phyloP scores from a whole-genome alignment of 495 filamentous ascomycete species.

The Delitschia confertaspora region DNA sequence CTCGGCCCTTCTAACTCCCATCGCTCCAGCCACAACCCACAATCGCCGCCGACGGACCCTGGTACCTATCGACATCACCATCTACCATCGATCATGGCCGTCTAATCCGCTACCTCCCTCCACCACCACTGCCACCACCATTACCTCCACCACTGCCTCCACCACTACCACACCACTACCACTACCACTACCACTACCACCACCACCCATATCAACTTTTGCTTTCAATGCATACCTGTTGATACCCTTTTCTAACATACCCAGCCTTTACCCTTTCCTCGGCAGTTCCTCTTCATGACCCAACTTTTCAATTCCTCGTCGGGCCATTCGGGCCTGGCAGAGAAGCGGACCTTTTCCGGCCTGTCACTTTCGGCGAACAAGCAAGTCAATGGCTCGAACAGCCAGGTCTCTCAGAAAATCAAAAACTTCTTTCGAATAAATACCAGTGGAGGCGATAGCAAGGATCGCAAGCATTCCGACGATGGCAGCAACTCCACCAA shows the following conservation, averaged over 20 bases:
- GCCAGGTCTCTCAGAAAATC: slow-evolving; percentile 76
- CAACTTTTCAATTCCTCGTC: slow-evolving; percentile 33
- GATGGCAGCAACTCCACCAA: slow-evolving; percentile 41
- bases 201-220: no score
- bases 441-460: slow-evolving; percentile 38
- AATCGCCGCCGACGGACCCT: slow-evolving; percentile 1
- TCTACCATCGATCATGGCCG: slow-evolving; percentile 10
- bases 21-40: slow-evolving; percentile 9
- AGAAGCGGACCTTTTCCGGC: slow-evolving; percentile 34
- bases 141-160: neutral
- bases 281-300: slow-evolving; percentile 26
- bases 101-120: slow-evolving; percentile 1
- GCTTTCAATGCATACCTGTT: no score
- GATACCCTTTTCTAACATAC: no score
- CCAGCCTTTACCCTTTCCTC: neutral
- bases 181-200: no score
- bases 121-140: neutral
- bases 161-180: no score
- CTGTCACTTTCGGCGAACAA: slow-evolving; percentile 32
- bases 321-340: slow-evolving; percentile 22
- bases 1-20: no score
- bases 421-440: slow-evolving; percentile 99
- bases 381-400: slow-evolving; percentile 35
- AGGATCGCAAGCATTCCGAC: slow-evolving; percentile 41
- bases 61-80: slow-evolving; percentile 13